phyloP scores from a whole-genome alignment of 371 early-diverging fungal genomes.

The Mortierella sp. region DNA sequence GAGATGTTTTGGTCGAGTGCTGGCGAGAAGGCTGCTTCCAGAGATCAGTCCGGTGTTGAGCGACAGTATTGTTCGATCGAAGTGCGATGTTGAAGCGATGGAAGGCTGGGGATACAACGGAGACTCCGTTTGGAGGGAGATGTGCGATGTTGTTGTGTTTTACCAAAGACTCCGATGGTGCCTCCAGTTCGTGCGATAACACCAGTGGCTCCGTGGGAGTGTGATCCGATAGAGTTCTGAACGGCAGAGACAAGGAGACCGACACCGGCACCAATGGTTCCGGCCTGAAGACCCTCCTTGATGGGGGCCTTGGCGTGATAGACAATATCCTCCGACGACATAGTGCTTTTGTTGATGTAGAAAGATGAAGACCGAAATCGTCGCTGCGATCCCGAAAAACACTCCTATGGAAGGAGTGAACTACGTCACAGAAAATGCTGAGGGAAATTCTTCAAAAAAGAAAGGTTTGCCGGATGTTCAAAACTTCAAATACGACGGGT shows the following conservation, averaged over 20 bases:
- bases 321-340: slow-evolving; percentile 50
- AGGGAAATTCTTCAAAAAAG: no score
- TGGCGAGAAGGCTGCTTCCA: neutral
- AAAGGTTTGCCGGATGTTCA: no score
- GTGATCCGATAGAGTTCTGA: slow-evolving; percentile 78
- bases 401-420: no score
- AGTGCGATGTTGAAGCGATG: neutral
- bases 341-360: slow-evolving; percentile 3
- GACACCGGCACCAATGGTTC: slow-evolving; percentile 69
- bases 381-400: neutral
- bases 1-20: neutral
- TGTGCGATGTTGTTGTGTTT: slow-evolving; percentile 20
- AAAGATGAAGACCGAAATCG: slow-evolving; percentile 9
- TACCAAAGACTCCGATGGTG: slow-evolving; percentile 82
- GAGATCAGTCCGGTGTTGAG: neutral
- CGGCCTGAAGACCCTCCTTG: slow-evolving; percentile 68
- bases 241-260: slow-evolving; percentile 80
- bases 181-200: slow-evolving; percentile 77
- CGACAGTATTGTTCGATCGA: neutral
- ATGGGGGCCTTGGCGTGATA: slow-evolving; percentile 66
- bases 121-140: neutral
- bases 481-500: neutral
- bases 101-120: neutral
- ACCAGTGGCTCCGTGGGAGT: slow-evolving; percentile 75
- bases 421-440: no score